Evolutionary conservation across 108 stramenopile species (phyloP).

Genomic region (Mediolabrus comicus): DNA sequence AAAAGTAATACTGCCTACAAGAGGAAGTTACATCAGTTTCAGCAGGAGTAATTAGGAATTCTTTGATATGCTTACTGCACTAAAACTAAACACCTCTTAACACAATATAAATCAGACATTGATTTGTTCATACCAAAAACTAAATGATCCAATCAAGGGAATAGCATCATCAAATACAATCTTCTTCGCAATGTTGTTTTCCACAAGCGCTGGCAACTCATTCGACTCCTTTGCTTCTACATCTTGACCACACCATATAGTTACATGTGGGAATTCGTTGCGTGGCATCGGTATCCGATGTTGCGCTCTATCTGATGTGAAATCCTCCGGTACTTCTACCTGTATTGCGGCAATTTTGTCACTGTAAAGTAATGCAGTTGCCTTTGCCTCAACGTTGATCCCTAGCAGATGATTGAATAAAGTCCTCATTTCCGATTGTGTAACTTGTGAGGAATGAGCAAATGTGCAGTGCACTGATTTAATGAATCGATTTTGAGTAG

Average conservation of each 20-base stretch:
- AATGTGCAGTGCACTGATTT: constrained; percentile 13
- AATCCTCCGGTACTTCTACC: constrained; percentile 37
- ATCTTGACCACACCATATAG: constrained; percentile 62
- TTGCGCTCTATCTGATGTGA: not conserved
- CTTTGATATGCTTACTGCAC: too few relatives aligned
- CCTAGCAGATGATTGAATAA: constrained; percentile 15
- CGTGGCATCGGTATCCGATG: constrained; percentile 33
- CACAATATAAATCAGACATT: too few relatives aligned
- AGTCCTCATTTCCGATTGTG: constrained; percentile 8
- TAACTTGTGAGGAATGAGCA: constrained; percentile 9
- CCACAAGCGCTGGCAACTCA: constrained; percentile 53
- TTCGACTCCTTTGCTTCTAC: constrained; percentile 54
- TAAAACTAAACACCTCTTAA: too few relatives aligned
- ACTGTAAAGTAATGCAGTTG: constrained; percentile 13
- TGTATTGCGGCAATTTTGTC: constrained; percentile 56
- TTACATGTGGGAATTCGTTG: constrained; percentile 77
- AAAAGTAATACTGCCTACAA: too few relatives aligned
- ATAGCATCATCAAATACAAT: not conserved
- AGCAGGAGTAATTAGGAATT: too few relatives aligned
- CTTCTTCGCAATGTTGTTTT: constrained; percentile 21
- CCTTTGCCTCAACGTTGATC: constrained; percentile 9
- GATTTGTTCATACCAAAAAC: not conserved
- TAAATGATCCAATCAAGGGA: not conserved
- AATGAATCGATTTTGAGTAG: constrained; percentile 11
- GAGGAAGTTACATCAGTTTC: too few relatives aligned